Percentiles rank a stretch among this genome's conserved stretches.
Evolutionary conservation across 352 stramenopile genomes (phyloP).

Genomic region (Phytopythium sindhum): DNA sequence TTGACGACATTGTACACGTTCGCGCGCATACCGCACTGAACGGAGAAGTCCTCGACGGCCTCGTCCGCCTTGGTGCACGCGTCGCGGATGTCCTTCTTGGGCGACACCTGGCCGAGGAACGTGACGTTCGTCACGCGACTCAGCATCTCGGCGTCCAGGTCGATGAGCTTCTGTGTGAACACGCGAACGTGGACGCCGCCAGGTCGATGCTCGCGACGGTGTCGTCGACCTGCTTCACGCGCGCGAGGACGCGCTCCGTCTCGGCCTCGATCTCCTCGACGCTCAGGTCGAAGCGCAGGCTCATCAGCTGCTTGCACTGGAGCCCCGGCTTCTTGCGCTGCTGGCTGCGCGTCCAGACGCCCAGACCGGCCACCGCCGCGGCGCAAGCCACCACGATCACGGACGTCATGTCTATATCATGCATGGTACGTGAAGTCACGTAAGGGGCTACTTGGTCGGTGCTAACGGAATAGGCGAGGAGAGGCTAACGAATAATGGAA

Average conservation of each 20-base stretch:
- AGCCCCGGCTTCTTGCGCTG: constrained; percentile 36
- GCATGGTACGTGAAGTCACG: no score
- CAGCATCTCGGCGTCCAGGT: constrained; percentile 85
- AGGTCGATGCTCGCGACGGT: constrained; percentile 46
- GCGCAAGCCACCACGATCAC: constrained; percentile 50
- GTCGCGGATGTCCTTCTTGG: constrained; percentile 64
- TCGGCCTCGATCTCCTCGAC: constrained; percentile 68
- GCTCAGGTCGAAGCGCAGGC: constrained; percentile 72
- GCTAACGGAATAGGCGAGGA: no score
- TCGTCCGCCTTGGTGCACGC: constrained; percentile 81
- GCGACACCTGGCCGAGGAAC: constrained; percentile 79
- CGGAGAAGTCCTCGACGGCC: constrained; percentile 67
- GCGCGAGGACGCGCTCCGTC: constrained; percentile 54
- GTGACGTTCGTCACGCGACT: constrained; percentile 80
- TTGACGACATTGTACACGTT: constrained; percentile 82
- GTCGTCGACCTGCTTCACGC: constrained; percentile 76
- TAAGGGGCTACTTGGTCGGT: no score
- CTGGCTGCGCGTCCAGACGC: constrained; percentile 44
- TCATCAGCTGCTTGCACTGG: constrained; percentile 52
- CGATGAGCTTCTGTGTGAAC: constrained; percentile 70
- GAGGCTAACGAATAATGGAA: no score
- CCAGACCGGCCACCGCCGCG: constrained; percentile 42
- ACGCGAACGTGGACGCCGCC: constrained; percentile 49
- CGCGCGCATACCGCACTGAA: constrained; percentile 76
- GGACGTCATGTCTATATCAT: no score